Base-by-base conservation (phyloP, 108 stramenopile species). In the Stephanodiscus minutulus region DNA sequence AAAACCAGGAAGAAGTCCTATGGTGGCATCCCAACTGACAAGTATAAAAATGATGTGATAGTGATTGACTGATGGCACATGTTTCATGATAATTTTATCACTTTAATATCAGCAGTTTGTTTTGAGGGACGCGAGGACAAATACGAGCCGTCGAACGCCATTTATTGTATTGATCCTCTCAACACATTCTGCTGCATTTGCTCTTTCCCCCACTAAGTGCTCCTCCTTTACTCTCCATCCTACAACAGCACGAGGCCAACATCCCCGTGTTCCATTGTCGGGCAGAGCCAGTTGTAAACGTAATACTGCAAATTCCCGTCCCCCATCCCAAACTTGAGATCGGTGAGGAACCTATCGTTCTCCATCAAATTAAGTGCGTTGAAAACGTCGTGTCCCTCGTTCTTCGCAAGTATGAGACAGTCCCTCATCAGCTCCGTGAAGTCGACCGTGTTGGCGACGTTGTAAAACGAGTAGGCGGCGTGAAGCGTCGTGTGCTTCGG, bases 291-390 rank as follows among this genome's bases (percentile, higher is more conserved):
- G 81, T 99, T 99, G 94, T 97, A 99, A 24, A 99, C 82, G 83
- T 99, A 99, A 85, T 99, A 99, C 80, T 99, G 97, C 22, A 99
- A 82, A 66, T 91, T 87, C 27, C 99, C 99, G 75, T 99, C 99
- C 9, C 99, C 99, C 76, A 86, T 86, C 33, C 99, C 99, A 78
- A 99, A 99, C 69, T 95, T 93, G 56, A 99, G 89, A 31, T 95
- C 95, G 60, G 85, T 70, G 75, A 99, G 79, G 69, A 98, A 89
- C 9, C 50, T 57, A 13, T 84, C 82, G 79, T 99, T 99, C 58
- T 99, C 96, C 99, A 99, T 98, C 58, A 98, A 80, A 82, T 98
- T 91, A 37, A 99, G 74, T 17, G 98, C 98, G 82, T 99, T 99
- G 86, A 99, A 98, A 3, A 99, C 99, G 82, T 99, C 99, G 58